phyloP scores from a whole-genome alignment of 345 rosid species.

The Salix caprea region DNA sequence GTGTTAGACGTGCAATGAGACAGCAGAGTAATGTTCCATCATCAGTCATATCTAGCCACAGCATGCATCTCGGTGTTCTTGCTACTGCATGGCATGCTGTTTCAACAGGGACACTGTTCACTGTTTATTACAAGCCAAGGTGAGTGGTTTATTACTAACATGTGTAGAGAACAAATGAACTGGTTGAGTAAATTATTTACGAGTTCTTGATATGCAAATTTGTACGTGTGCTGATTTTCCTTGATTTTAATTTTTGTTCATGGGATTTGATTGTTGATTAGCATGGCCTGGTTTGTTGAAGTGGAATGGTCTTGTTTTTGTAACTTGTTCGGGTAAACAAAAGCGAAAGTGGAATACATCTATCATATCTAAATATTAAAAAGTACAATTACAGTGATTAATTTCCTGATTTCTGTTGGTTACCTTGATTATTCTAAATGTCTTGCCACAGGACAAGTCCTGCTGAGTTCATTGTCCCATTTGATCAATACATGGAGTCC shows the following conservation, averaged over 20 bases:
- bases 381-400: neutral
- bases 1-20: slow-evolving; percentile 55
- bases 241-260: neutral
- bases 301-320: neutral
- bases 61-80: slow-evolving; percentile 67
- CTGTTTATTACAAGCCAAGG: slow-evolving; percentile 64
- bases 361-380: neutral
- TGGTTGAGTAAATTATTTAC: neutral
- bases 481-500: slow-evolving; percentile 43
- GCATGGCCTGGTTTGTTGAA: neutral
- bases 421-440: neutral
- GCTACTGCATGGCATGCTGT: slow-evolving; percentile 68
- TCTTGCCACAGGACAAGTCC: slow-evolving; percentile 43
- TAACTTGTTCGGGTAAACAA: neutral
- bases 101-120: slow-evolving; percentile 45
- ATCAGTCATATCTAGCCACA: slow-evolving; percentile 59
- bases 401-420: neutral
- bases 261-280: neutral
- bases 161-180: neutral
- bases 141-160: neutral
- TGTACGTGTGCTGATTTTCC: neutral
- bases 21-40: slow-evolving; percentile 51
- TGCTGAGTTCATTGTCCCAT: slow-evolving; percentile 45
- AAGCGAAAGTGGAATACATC: neutral
- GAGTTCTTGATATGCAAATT: neutral